Conservation (phyloP, 441 rosid genomes). For the Omphalea diandra region DNA sequence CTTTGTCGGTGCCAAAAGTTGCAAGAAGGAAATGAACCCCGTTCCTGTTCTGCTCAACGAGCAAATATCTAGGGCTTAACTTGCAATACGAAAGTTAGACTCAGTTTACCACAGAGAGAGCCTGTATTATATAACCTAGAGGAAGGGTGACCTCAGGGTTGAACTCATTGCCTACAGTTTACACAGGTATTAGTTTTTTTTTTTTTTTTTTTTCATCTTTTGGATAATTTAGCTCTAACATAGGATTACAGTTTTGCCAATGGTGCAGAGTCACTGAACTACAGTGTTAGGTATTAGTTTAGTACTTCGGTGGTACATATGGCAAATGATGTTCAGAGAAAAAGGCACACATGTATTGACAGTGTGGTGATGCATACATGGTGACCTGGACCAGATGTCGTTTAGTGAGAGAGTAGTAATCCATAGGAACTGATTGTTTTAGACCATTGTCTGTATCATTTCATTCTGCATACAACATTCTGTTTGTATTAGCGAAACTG, state of each 20-base stretch:
- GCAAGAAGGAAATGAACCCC: constrained; percentile 47
- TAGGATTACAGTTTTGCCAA: no score
- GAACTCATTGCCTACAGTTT: neutral
- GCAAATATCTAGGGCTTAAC: neutral
- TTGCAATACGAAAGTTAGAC: neutral
- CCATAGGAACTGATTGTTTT: neutral
- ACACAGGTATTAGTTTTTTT: neutral
- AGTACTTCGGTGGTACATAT: neutral
- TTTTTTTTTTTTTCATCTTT: no score
- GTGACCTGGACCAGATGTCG: neutral
- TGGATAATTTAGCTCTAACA: no score
- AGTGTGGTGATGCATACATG: neutral
- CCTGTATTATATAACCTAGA: neutral
- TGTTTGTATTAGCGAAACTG: no score
- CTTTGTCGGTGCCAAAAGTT: constrained; percentile 91
- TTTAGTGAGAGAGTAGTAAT: neutral
- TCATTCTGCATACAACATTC: neutral
- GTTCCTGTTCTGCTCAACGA: neutral
- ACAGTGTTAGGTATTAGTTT: no score
- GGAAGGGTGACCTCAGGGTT: neutral
- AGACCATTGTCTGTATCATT: neutral
- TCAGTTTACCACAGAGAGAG: neutral
- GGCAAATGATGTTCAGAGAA: neutral
- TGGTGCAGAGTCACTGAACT: no score
- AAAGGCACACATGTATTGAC: neutral